Evolutionary conservation across 176 grass and related monocot genomes (phyloP).

Genomic region (Carex kokanica): DNA sequence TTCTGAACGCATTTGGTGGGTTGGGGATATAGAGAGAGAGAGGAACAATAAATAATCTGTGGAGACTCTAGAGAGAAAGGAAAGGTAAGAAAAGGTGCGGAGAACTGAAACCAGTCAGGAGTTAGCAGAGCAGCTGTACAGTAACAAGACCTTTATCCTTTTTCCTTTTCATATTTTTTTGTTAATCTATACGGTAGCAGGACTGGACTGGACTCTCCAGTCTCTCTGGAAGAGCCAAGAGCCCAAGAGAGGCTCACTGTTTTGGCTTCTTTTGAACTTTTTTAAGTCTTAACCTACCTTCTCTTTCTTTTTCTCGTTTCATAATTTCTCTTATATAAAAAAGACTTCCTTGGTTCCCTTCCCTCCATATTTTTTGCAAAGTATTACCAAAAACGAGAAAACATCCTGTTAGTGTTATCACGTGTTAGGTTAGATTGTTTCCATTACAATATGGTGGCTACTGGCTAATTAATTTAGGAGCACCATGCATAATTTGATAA

Average conservation of each 20-base stretch:
- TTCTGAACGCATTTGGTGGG: slow-evolving; percentile 8
- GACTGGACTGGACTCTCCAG: background rate
- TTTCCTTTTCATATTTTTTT: background rate
- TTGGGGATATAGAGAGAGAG: background rate
- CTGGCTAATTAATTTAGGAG: background rate
- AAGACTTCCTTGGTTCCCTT: too few relatives aligned
- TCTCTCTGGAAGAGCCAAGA: background rate
- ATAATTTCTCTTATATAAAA: too few relatives aligned
- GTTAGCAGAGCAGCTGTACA: slow-evolving; percentile 7
- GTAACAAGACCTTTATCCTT: background rate
- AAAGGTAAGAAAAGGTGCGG: slow-evolving; percentile 9
- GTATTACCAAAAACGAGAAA: background rate
- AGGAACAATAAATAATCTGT: background rate
- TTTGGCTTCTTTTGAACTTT: slow-evolving; percentile 14
- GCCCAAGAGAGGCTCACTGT: background rate
- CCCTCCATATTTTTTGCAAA: slow-evolving; percentile 12
- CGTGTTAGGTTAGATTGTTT: background rate
- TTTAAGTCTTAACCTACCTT: too few relatives aligned
- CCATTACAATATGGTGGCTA: background rate
- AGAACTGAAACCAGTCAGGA: slow-evolving; percentile 35
- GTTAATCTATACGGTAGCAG: background rate
- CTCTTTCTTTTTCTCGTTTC: background rate
- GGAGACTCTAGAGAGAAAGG: slow-evolving; percentile 6
- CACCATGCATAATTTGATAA: background rate
- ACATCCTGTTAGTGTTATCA: background rate